Evolutionary conservation across 176 grass and related monocot species (phyloP), one percentile per base, ranked within the genome.

Genomic region (Hordeum marinum): DNA sequence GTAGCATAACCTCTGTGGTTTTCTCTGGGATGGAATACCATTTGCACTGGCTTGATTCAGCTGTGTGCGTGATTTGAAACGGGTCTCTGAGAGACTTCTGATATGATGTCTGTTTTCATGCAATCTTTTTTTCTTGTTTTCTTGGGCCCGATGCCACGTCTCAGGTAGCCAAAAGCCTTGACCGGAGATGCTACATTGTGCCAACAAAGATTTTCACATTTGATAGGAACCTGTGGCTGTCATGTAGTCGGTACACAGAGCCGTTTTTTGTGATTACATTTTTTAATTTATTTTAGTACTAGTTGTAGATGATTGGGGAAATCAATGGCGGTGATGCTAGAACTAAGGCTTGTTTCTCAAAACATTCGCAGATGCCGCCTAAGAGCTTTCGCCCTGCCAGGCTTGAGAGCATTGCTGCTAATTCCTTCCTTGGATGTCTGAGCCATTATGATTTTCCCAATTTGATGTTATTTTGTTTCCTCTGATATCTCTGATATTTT

Each of bases 371-470:
- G 90, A 87, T 69, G 84, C 87, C 80, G 42, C 87, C 87, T 86
- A 83, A 89, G 87, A 89, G 83, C 87, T 92, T 84, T 92, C 62
- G 90, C 84, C 87, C 4, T 55, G 87, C 83, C 90, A 76, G 87
- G 84, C 76, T 92, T 86, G 90, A 92, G 90, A 92, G 90, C 69
- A 36, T 0, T 92, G 90, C 87, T 92, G 80, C 87, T 58, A 61
- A 75, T 10, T 84, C 83, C 83, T 92, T 92, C 86, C 90, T 92
- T 92, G 90, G 90, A 89, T 92, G 87, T 83, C 83, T 89, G 90
- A 91, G 26, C 41, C 23, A 46, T 73, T 1, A 0, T 45, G 3
- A 11, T 14, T 71, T 4, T 10, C 36, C 20, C 20, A 40, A 2
- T 21, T 55, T 52, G 2, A 8, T 55, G 0, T 55, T 55, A 0